Base-by-base conservation (phyloP, 2,329 filamentous ascomycete species). In the Talaromyces sp. region DNA sequence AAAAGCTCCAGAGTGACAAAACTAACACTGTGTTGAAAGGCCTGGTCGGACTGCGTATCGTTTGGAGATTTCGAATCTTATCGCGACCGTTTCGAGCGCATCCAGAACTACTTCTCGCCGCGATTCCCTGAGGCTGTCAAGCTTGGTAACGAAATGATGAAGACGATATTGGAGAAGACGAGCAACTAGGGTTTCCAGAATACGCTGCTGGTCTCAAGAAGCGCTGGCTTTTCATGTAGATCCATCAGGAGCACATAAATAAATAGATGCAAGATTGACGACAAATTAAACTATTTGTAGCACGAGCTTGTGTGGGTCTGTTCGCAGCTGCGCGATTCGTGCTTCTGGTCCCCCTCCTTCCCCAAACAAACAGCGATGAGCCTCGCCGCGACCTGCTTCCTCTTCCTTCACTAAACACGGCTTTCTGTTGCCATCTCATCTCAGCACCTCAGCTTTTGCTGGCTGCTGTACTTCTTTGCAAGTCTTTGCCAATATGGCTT, bases 91-190 rank as follows among this genome's bases (percentile, higher is more conserved):
- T 99, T 99, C 72, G 86, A 95, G 71, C 88, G 86, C 67, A 96
- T 96, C 57, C 93, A 97, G 76, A 81, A 81, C 65, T 99, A 96
- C 80, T 99, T 99, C 75, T 87, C 92, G 73, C 92, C 92, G 2
- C 81, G 93, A 33, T 97, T 99, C 72, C 85, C 87, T 1, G 93
- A 96, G 72, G 95, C 95, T 6, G 91, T 88, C 58, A 87, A 88
- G 68, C 81, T 99, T 42, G 95, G 95, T 2, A 96, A 97, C 73
- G 89, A 93, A 73, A 99, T 99, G 95, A 96, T 99, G 77, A 92
- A 89, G 81, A 95, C 92, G 52, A 95, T 99, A 69, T 78, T 97
- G 67, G 90, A 93, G 78, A 93, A 91, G 75, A 89, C 88, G 27
- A 70, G 49, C 28, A 53, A 53, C 25, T 53, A 30, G 27, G 8